Conservation (phyloP, 805 yeast genomes). For the Maudiozyma saulgeensis region DNA sequence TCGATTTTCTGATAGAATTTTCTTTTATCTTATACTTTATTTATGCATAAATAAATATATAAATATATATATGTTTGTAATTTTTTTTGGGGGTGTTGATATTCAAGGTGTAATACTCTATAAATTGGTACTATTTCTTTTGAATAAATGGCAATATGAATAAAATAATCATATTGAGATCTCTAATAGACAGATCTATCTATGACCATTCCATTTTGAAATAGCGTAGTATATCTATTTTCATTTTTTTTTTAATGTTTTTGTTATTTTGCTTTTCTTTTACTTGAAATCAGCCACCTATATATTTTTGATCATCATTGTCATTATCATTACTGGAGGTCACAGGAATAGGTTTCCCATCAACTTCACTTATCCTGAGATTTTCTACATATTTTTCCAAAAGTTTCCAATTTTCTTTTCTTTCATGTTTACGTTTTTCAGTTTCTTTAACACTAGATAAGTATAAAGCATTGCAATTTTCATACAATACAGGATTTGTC, state of each 20-base stretch:
- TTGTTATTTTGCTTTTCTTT: not conserved
- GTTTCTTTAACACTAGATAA: constrained; percentile 72
- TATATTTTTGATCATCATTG: not conserved
- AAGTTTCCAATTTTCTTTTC: constrained; percentile 62
- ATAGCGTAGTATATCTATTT: not conserved
- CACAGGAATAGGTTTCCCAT: not conserved
- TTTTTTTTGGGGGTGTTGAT: not conserved
- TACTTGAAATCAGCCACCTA: not conserved
- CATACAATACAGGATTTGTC: constrained; percentile 81
- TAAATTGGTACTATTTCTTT: not conserved
- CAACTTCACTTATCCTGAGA: constrained; percentile 13
- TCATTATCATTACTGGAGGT: not conserved
- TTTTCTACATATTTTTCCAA: constrained; percentile 50
- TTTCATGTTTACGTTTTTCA: constrained; percentile 48
- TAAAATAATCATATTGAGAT: not conserved
- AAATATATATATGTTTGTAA: not conserved
- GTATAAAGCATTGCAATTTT: constrained; percentile 82
- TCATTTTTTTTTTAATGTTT: not conserved
- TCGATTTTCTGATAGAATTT: no score
- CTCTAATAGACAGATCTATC: not conserved
- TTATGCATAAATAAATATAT: not conserved
- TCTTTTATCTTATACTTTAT: not conserved
- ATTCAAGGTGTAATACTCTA: not conserved
- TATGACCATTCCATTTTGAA: no score
- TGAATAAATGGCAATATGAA: not conserved